Percentiles rank a stretch among this genome's conserved stretches.
Conservation (phyloP, 305 asterid genomes). For the Fraxinus floribunda region DNA sequence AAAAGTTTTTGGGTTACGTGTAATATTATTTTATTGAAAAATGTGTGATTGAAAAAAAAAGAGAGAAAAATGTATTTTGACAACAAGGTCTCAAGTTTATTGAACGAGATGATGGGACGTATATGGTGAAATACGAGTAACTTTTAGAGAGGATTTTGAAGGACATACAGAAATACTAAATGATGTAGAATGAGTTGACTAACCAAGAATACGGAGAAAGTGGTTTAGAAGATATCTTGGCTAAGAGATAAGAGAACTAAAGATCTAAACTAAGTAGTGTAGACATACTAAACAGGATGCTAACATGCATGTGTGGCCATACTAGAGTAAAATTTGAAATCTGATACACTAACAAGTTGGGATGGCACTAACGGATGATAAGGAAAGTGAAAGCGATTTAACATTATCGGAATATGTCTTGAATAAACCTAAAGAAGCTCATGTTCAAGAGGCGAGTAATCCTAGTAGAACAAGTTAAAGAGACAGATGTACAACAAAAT, state of each 20-base stretch:
- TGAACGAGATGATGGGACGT: neutral
- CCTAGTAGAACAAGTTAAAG: neutral
- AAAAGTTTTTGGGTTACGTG: no score
- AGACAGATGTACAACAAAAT: neutral
- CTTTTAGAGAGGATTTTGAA: neutral
- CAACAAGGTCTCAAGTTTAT: neutral
- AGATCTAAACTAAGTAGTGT: neutral
- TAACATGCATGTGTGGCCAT: neutral
- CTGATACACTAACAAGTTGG: neutral
- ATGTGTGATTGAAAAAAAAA: no score
- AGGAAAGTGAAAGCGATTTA: neutral
- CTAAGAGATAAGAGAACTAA: neutral
- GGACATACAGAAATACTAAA: neutral
- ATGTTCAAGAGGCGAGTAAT: neutral
- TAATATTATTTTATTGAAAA: no score
- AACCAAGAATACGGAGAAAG: neutral
- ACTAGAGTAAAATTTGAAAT: neutral
- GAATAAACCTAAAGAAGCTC: neutral
- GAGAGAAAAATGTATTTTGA: no score
- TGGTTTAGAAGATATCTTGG: neutral
- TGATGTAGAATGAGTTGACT: neutral
- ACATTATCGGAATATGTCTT: neutral
- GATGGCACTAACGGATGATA: neutral
- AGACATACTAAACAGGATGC: neutral
- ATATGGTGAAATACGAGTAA: neutral